Base-by-base conservation (phyloP, 208 protist genomes). In the Crithidia brevicula region DNA sequence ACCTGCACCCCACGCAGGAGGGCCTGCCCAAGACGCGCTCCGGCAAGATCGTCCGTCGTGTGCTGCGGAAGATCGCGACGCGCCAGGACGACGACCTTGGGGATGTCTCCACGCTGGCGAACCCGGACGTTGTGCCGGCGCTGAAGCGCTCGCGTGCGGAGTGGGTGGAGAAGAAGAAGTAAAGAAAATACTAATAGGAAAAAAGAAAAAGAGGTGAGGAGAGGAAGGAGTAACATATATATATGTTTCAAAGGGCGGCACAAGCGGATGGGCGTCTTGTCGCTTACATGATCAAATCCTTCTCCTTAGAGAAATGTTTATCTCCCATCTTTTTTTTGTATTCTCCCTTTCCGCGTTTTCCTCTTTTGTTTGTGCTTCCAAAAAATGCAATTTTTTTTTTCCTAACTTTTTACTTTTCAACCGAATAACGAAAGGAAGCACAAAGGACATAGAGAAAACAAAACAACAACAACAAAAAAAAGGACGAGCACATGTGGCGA, bases 31-130 rank as follows among this genome's bases (percentile, higher is more conserved):
- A 99, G 89, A 99, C 98, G 9, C 92, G 98, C 49, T 97, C 88
- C 7, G 98, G 98, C 63, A 99, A 99, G 86, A 99, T 99, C 66
- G 98, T 99, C 85, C 91, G 98, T 31, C 88, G 98, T 42, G 95
- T 99, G 22, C 86, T 99, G 22, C 88, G 98, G 31, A 99, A 99
- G 85, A 97, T 99, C 50, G 97, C 98, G 16, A 60, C 76, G 31
- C 75, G 80, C 18, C 58, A 80, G 4, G 74, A 66, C n/a, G 85
- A 94, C 13, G 84, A 94, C 31, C 71, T 99, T 2, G 97, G 97
- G n/a, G 98, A 99, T 72, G 81, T 81, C 16, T 86, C 82, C 36
- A 99, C 98, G 11, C 77, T 99, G 16, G 77, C 86, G 5, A 95
- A 98, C 50, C 93, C 92, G 23, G 52, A 68, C 45, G 97, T 99